Conservation (phyloP, 306 rosid species). For the Lithocarpus polystachyus region DNA sequence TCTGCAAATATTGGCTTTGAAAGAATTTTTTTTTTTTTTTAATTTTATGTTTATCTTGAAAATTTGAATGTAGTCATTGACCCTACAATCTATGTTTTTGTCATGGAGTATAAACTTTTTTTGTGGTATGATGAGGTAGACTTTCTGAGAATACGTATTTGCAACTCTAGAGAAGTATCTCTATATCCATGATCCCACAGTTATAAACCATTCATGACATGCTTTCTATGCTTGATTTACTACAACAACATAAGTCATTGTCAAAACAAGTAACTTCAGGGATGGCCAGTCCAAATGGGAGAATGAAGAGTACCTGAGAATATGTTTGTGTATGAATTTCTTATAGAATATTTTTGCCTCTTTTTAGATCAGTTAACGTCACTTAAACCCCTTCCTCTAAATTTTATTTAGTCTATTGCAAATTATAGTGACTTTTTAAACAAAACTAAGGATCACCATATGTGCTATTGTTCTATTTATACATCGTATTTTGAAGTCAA, state of each 20-base stretch:
- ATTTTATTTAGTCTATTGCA: background rate
- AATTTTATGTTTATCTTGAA: background rate
- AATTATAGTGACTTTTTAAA: background rate
- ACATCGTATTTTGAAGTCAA: background rate
- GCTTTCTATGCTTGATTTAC: background rate
- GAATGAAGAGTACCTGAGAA: constrained; percentile 11
- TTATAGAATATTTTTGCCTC: constrained; percentile 1
- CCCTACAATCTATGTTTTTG: background rate
- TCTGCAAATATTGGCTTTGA: background rate
- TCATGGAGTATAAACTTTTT: background rate
- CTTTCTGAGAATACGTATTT: background rate
- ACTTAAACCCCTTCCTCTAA: background rate
- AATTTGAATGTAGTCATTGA: constrained; percentile 1
- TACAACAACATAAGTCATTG: background rate
- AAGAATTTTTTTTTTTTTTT: too few relatives aligned
- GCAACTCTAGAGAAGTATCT: background rate
- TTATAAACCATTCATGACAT: too few relatives aligned
- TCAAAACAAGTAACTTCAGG: background rate
- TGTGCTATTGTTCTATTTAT: background rate
- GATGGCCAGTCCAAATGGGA: background rate
- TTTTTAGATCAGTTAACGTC: constrained; percentile 4
- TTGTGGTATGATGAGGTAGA: background rate
- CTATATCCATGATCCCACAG: background rate
- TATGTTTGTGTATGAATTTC: background rate
- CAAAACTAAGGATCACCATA: background rate